Percentiles rank a stretch among this genome's conserved stretches.
phyloP scores from a whole-genome alignment of 768 basidiomycete species.

The Lactarius sp. region DNA sequence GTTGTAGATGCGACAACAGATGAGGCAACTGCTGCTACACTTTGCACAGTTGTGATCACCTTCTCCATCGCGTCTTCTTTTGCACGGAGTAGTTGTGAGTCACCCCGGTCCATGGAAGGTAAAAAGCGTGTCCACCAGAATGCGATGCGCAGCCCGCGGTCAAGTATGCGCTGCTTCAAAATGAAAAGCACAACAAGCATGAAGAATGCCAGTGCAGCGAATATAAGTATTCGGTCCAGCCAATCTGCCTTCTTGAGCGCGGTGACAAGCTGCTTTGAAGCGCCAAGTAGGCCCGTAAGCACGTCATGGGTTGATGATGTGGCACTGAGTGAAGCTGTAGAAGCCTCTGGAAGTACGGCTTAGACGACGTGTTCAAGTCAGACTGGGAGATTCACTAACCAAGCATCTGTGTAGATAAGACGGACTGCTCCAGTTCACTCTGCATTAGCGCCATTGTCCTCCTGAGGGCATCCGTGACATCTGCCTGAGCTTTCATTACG shows the following conservation, averaged over 20 bases:
- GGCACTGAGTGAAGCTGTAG: slow-evolving; percentile 68
- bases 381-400: slow-evolving; percentile 40
- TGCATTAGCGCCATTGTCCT: slow-evolving; percentile 86
- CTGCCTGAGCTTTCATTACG: slow-evolving; percentile 82
- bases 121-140: slow-evolving; percentile 86
- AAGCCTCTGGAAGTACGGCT: slow-evolving; percentile 52
- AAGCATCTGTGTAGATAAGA: slow-evolving; percentile 80
- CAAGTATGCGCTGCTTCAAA: slow-evolving; percentile 80
- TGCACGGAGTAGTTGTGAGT: not conserved
- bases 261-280: slow-evolving; percentile 81
- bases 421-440: slow-evolving; percentile 84
- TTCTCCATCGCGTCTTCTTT: slow-evolving; percentile 2
- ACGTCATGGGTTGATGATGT: slow-evolving; percentile 74
- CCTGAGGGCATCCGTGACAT: slow-evolving; percentile 84
- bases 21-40: not conserved
- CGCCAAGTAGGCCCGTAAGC: slow-evolving; percentile 62
- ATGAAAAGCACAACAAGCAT: slow-evolving; percentile 79
- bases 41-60: not conserved
- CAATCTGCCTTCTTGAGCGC: slow-evolving; percentile 88
- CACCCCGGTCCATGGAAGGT: slow-evolving; percentile 34
- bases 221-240: slow-evolving; percentile 84
- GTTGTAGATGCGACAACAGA: slow-evolving; percentile 6
- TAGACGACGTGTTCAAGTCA: not conserved
- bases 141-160: slow-evolving; percentile 70
- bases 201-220: slow-evolving; percentile 79